Percentiles rank a stretch among this genome's conserved stretches.
Evolutionary conservation across 192 early-diverging fungal species (phyloP).

Genomic region (Radiomyces spectabilis): DNA sequence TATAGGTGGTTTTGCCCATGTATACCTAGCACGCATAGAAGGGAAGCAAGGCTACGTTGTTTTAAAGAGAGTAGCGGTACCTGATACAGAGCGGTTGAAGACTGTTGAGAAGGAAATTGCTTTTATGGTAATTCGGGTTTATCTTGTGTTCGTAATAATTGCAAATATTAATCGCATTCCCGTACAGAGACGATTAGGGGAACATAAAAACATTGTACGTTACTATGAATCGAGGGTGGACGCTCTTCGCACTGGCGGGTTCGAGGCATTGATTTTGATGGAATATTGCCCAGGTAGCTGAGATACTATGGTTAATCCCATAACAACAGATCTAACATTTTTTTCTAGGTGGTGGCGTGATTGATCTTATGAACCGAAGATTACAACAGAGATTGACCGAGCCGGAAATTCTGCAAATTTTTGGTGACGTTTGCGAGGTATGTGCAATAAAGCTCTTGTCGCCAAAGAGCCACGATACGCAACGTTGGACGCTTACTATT

Average conservation of each 20-base stretch:
- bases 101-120: constrained; percentile 67
- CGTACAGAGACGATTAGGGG: constrained; percentile 53
- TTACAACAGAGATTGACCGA: constrained; percentile 69
- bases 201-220: constrained; percentile 77
- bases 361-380: constrained; percentile 82
- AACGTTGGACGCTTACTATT: neutral
- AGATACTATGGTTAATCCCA: neutral
- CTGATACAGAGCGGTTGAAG: constrained; percentile 56
- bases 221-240: constrained; percentile 68
- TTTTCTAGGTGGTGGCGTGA: constrained; percentile 60
- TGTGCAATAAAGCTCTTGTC: neutral
- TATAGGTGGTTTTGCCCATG: constrained; percentile 84
- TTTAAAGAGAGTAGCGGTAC: constrained; percentile 72
- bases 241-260: constrained; percentile 52
- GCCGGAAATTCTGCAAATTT: constrained; percentile 83
- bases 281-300: constrained; percentile 78
- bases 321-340: constrained; percentile 8
- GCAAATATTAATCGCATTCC: neutral
- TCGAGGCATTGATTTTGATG: constrained; percentile 83
- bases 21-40: constrained; percentile 68
- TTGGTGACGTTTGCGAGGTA: constrained; percentile 71
- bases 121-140: constrained; percentile 57
- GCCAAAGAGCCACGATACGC: neutral
- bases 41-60: constrained; percentile 53
- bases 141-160: neutral